Evolutionary conservation across 176 grass and related monocot genomes (phyloP).

Genomic region (Elymus sibiricus): DNA sequence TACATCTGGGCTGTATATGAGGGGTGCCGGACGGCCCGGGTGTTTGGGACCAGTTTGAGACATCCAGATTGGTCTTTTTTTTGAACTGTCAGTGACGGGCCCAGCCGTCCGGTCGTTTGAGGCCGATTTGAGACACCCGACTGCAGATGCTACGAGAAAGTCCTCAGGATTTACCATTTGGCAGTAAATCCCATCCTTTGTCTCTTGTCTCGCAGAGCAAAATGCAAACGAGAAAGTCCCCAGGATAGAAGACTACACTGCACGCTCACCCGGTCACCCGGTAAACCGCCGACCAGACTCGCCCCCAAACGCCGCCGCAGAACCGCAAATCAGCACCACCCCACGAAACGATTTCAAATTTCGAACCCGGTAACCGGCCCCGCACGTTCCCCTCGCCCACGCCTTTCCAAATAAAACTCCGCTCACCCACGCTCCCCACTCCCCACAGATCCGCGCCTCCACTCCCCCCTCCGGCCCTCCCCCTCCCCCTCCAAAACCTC

Average conservation of each 20-base stretch:
- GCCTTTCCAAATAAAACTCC: background rate
- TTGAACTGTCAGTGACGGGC: too few relatives aligned
- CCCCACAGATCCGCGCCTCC: background rate
- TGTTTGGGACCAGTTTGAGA: too few relatives aligned
- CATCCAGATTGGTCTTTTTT: too few relatives aligned
- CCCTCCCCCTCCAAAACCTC: background rate
- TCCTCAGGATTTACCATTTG: too few relatives aligned
- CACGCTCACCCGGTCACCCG: background rate
- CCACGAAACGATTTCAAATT: background rate
- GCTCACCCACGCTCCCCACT: background rate
- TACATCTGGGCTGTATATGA: too few relatives aligned
- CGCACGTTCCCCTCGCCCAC: background rate
- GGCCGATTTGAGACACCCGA: too few relatives aligned
- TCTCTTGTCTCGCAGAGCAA: too few relatives aligned
- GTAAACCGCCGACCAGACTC: background rate
- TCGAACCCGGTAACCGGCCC: background rate
- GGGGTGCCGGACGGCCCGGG: too few relatives aligned
- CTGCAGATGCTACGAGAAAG: too few relatives aligned
- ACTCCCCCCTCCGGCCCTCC: background rate
- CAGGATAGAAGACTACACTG: background rate
- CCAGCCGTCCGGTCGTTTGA: too few relatives aligned
- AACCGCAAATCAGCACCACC: background rate
- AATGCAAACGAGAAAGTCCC: too few relatives aligned
- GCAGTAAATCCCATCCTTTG: too few relatives aligned
- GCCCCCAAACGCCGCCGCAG: background rate